phyloP scores from a whole-genome alignment of 129 eudicot species.

The Lonicera japonica region DNA sequence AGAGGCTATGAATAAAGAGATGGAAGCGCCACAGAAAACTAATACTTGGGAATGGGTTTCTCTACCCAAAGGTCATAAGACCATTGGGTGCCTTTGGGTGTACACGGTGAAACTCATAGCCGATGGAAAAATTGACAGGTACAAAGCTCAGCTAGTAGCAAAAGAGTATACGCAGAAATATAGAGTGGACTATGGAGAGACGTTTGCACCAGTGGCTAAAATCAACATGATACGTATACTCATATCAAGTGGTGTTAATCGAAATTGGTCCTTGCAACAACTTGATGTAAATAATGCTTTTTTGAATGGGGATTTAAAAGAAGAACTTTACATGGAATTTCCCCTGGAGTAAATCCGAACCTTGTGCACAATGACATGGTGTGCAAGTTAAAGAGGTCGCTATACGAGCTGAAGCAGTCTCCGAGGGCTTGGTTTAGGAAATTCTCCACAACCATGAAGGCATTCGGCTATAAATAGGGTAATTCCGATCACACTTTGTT shows the following conservation, averaged over 20 bases:
- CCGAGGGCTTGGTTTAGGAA: not conserved
- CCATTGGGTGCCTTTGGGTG: not conserved
- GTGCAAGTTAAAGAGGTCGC: no score
- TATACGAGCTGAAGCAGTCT: no score
- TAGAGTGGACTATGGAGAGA: no score
- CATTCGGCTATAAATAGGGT: no score
- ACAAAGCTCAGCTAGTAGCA: no score
- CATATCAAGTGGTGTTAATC: not conserved
- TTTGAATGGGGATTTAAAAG: not conserved
- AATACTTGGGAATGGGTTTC: not conserved
- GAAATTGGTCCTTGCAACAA: not conserved
- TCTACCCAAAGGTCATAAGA: not conserved
- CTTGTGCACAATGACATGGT: not conserved
- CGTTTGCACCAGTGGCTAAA: no score
- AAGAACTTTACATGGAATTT: not conserved
- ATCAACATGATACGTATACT: not conserved
- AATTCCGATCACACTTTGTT: no score
- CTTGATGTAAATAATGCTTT: no score
- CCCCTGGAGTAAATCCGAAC: no score
- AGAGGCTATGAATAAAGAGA: no score
- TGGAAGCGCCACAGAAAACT: not conserved
- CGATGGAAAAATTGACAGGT: not conserved
- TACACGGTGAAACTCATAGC: not conserved
- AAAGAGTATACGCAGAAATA: no score
- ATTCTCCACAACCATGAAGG: not conserved